Base-by-base conservation (phyloP, 2,329 filamentous ascomycete species). In the Ceratocystis destructans region DNA sequence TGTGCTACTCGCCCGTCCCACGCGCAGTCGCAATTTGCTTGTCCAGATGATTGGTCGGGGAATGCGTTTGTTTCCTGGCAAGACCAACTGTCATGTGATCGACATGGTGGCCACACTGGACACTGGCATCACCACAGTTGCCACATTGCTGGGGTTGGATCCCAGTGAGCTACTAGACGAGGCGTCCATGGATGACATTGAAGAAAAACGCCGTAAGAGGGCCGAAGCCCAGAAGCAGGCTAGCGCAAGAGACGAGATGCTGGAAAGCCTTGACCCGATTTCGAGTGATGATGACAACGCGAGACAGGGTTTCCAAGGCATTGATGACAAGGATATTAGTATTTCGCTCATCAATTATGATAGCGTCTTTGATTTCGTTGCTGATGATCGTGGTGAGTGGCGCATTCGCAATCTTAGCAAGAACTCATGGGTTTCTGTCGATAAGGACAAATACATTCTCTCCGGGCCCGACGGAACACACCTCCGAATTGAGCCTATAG, bases 11-110 rank as follows among this genome's bases (percentile, higher is more conserved):
- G 91, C 88, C 2, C 81, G 94, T 28, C 94, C 94, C 0, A 99
- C 94, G 1, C 86, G 87, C 70, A 97, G 94, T 17, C 85, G 89
- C n/a, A 97, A 96, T 71, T 78, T 99, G 1, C 83, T 99, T 1
- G 85, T 97, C 0, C 94, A 99, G 75, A 99, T 99, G 94, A 96
- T 99, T 69, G 94, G 94, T 0, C 83, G 94, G 71, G 94, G 94
- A 3, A 89, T 99, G 84, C 85, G 94, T 53, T 77, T 96, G 48
- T 82, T 90, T 73, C 79, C 86, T 0, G 88, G 83, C 12, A 99
- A 99, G 75, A 78, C 86, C 48, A 84, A 97, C 72, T 99, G 94
- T 71, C 94, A 97, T 74, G 81, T 99, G 68, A 95, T 99, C 72
- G 94, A 99, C 75, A 91, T 99, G 85, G 94, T 97, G 0, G 88